Evolutionary conservation across 140 eudicot species (phyloP), one percentile per base, ranked within the genome.

Genomic region (Oenanthe javanica): DNA sequence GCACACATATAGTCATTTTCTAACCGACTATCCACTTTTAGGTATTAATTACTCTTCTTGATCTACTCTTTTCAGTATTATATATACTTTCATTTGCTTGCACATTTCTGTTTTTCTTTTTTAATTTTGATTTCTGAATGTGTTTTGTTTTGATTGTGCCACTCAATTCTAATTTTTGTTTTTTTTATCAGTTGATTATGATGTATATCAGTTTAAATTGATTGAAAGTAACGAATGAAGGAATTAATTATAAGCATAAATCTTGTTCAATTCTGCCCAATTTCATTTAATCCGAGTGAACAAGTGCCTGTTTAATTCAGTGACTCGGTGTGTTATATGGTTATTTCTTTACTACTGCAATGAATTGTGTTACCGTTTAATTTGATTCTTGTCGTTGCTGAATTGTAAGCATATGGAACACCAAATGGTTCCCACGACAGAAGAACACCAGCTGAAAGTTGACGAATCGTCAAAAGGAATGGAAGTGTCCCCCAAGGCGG

Each of bases 401-500:
- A 67, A 31, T 27, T 67, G 0, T 67, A 36, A 11, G 86, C 86
- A 83, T 88, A 90, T 90, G 94, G 92, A 84, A n/a, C 80, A 83
- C 63, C 84, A 90, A 48, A 73, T 40, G 63, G 80, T 81, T 52
- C 76, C 82, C 23, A 84, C 55, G 40, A 59, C 23, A 12, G n/a
- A 70, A 79, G 82, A 77, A 8, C 87, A 82, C 76, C 87, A 36
- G 25, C 55, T 78, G 38, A 83, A 88, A 73, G 78, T 67, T 67
- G 45, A 81, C 7, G 87, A 85, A 72, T 78, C 83, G 83, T 81
- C 84, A 75, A 77, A 76, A 14, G 83, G 55, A 77, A 74, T 46
- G 0, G 51, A 4, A 63, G 79, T 18, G 67, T 27, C 49, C 31
- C 59, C 83, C 31, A 75, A 83, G 79, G 71, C 52, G 19, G 78